These are phyloP conservation scores for Linum trigynum DNA, from an alignment of 345 rosid genomes.

Conservation along the genomic window DNA sequence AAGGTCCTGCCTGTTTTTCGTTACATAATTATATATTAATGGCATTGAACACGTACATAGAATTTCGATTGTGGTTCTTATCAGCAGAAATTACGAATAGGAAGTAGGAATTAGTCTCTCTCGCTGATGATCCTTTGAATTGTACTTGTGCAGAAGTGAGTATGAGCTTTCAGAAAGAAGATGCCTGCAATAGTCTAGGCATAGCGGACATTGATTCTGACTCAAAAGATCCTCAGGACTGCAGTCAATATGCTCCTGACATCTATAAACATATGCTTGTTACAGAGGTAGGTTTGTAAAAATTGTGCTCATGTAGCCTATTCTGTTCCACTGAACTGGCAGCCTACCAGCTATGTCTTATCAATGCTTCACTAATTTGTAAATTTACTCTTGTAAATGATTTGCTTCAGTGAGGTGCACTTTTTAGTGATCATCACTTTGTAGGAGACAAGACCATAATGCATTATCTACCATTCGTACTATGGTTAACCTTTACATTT, in stretches of 20 bases:
- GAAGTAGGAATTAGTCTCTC: conserved; percentile 4
- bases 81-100: no score
- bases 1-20: conserved; percentile 4
- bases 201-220: conserved; percentile 69
- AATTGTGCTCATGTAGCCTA: background rate
- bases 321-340: no score
- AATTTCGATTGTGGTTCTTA: no score
- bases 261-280: conserved; percentile 48
- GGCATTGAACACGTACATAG: background rate
- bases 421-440: no score
- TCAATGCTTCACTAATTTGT: background rate
- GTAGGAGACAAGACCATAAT: no score
- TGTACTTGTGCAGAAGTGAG: conserved; percentile 43
- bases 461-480: no score
- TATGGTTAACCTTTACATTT: conserved; percentile 10
- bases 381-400: background rate
- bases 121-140: conserved; percentile 3
- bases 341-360: background rate
- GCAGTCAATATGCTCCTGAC: conserved; percentile 70
- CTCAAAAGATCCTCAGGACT: conserved; percentile 50
- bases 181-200: conserved; percentile 20
- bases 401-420: background rate
- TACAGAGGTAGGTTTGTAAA: conserved; percentile 54
- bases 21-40: background rate
- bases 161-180: conserved; percentile 22